Evolutionary conservation across 2,329 filamentous ascomycete genomes (phyloP), one percentile per base, ranked within the genome.

Genomic region (Ophiocordyceps camponoti-saundersi): DNA sequence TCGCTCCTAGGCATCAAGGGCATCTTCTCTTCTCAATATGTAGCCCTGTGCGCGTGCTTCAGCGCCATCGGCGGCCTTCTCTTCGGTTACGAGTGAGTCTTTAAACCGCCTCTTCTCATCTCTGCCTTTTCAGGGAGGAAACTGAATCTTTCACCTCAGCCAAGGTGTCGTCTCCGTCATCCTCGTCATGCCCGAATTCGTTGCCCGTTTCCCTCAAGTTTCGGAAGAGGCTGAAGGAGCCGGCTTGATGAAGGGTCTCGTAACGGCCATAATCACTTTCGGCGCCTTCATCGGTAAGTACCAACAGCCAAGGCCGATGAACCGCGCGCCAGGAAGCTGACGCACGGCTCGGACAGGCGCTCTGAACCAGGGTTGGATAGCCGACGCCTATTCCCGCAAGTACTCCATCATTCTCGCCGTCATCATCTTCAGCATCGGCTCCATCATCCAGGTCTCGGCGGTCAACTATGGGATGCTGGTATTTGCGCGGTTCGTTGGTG

Each of bases 251-350:
- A 55, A 54, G 20, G 57, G 69, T 22, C 71, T 71, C 61, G 70
- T 72, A 51, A 68, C 71, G 6, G 71, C 70, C 30, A 69, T 66
- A n/a, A 57, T 73, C 7, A 57, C 69, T 3, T 58, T 73, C 0
- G 61, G 66, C 47, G 69, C 69, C 7, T 71, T 68, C 61, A 55
- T 70, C 43, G 69, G 53, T 54, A 49, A 23, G 50, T 6, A 7
- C 3, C 20, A 8, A 13, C 13, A 15, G 15, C 5, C 22, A 22
- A 18, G 18, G 8, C 4, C 4, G 23, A 26, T 5, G 8, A 26
- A 26, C 4, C 4, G 8, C 4, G 8, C 4, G 23, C 23, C 23
- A 26, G 8, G 23, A 26, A 34, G 2, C n/a, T 18, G 16, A 15
- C 44, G 40, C n/a, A 39, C 16, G 18, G 39, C 16, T 6, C 15